Base-by-base conservation (phyloP, 2,329 filamentous ascomycete species). In the Calonectria fujianensis region DNA sequence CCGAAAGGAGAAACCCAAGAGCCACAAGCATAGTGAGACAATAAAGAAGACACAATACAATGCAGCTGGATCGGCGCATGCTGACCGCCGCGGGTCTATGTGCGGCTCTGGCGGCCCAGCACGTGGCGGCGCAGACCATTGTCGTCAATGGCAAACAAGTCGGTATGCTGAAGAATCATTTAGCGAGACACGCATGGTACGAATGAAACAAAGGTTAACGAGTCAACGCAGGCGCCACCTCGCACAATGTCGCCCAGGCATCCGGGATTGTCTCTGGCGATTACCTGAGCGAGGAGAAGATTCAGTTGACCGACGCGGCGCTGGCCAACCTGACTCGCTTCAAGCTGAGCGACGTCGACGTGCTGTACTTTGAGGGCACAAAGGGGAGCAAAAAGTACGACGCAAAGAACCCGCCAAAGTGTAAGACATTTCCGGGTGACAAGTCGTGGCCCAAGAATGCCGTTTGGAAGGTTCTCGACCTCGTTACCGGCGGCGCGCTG, bases 351-450 rank as follows among this genome's bases (percentile, higher is more conserved):
- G 64, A 79, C 9, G 76, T 75, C 1, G 29, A 70, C 0, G 27
- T 76, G 1, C 54, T 80, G 39, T 74, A 73, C 66, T 78, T 79
- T 32, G 67, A 59, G n/a, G 41, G 66, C 20, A 27, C 27, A 29
- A 18, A n/a, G 4, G 29, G 63, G 16, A 52, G 35, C 68, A 37
- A 69, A 50, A 70, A 72, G 50, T 61, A 32, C 0, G 50, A 35
- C 3, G 18, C n/a, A 2, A 20, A 13, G 3, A 6, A 59, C 2
- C 6, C 37, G 1, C 72, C 52, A 2, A 61, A 69, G 18, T 86
- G 85, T 78, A 86, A 85, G 70, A 81, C 79, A 0, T 84, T 82
- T 24, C 84, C 84, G 2, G 83, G 83, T 5, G 84, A 86, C 10
- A 18, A 52, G 3, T 54, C 79, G 1, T 86, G 82, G 80, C 85